Evolutionary conservation across 148 eudicot genomes (phyloP).

Genomic region (Fagopyrum tataricum): DNA sequence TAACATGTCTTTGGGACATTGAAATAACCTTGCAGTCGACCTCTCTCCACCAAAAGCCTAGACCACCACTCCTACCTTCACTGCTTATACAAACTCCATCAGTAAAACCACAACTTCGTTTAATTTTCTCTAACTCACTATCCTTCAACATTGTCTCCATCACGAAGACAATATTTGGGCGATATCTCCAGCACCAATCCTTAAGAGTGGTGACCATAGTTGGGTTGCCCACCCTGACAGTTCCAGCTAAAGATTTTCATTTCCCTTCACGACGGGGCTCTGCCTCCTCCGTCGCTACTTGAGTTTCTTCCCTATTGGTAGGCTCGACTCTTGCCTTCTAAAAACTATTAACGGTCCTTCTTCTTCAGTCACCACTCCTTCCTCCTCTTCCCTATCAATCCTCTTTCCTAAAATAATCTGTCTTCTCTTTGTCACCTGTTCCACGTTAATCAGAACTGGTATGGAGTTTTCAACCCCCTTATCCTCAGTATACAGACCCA

Average conservation of each 20-base stretch:
- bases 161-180: background rate
- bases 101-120: background rate
- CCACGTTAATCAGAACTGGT: no score
- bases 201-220: background rate
- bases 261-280: no score
- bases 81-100: background rate
- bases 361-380: no score
- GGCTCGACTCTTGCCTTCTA: no score
- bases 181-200: background rate
- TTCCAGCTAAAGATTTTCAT: background rate
- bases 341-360: no score
- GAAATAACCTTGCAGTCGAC: background rate
- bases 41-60: background rate
- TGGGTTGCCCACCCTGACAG: background rate
- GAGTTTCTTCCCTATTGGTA: no score
- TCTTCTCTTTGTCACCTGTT: no score
- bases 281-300: no score
- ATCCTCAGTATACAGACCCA: no score
- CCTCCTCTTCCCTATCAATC: no score
- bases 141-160: background rate
- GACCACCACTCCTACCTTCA: background rate
- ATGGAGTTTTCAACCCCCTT: no score
- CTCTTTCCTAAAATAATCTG: no score
- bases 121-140: background rate
- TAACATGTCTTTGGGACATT: background rate